Base-by-base conservation (phyloP, 768 basidiomycete species). In the Amanita pseudoporphyria region DNA sequence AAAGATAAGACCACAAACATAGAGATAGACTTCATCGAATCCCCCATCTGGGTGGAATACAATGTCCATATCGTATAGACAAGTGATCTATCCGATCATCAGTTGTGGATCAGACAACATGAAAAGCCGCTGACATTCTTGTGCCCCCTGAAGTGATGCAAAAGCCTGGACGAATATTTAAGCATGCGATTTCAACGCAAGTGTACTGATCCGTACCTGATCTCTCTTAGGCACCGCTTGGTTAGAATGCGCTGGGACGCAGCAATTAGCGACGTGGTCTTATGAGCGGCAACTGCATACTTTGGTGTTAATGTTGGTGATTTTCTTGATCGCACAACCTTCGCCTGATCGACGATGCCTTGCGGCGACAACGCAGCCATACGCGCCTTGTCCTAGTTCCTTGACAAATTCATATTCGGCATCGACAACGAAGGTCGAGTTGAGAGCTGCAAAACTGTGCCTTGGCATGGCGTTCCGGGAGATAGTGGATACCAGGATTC, bases 61-160 rank as follows among this genome's bases (percentile, higher is more conserved):
- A 46, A 97, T 91, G 62, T 96, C 92, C 90, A 98, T 93, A 62
- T 98, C 96, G 61, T 98, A 99, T 39, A 99, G 68, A 59, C 93
- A 94, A 50, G 91, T 94, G 61, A 95, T 95, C 91, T 94, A 62
- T 22, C 42, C 45, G 30, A 45, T 40, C 56, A 54, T 67, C 49
- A 58, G 58, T 43, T 56, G 52, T 28, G 36, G 21, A 24, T 21
- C 12, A 6, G 32, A 39, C 22, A 38, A 33, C 51, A 42, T 48
- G 50, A 41, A 12, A 26, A 52, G 9, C 33, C 30, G 67, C 79
- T 49, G 40, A 97, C 94, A 62, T 99, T 99, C 73, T 99, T 99
- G 72, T 99, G 96, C 4, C 95, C 93, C 58, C 96, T 81, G 71
- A 99, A 99, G 67, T 99, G 96, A 67, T 95, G 93, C 32, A 99